phyloP scores from a whole-genome alignment of 164 flowering plant genomes.

The Echeveria elegans region DNA sequence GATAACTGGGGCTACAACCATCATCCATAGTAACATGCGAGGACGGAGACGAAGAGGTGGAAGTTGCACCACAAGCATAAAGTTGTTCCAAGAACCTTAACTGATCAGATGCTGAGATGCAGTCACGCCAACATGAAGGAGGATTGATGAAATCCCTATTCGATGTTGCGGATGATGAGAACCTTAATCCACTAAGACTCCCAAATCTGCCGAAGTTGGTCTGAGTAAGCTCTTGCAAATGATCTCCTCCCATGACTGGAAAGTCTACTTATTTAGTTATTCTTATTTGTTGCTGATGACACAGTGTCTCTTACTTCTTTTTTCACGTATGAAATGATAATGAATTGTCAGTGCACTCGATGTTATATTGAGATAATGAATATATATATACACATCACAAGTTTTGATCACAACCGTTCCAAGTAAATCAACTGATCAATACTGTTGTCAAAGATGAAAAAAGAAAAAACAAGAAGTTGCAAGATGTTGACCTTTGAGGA shows the following conservation, averaged over 20 bases:
- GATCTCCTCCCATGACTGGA: background rate
- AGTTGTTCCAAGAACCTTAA: background rate
- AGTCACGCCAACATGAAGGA: background rate
- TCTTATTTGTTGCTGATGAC: background rate
- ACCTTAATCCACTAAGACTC: background rate
- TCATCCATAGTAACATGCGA: background rate
- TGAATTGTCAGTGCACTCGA: background rate
- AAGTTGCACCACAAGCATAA: background rate
- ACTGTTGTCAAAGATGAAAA: no score
- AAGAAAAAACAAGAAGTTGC: no score
- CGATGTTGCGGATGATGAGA: background rate
- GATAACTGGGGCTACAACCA: background rate
- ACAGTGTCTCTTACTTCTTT: no score
- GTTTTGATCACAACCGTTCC: no score
- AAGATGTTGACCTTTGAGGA: no score
- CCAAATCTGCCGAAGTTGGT: background rate
- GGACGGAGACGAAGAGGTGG: background rate
- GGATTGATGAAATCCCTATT: background rate
- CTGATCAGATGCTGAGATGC: background rate
- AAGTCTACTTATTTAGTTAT: background rate
- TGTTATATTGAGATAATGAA: background rate
- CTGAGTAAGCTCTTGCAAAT: background rate
- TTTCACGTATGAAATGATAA: background rate
- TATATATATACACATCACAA: conserved; percentile 1
- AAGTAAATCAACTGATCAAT: no score